Evolutionary conservation across 805 yeast species (phyloP).

Genomic region (Middelhovenomyces tepae): DNA sequence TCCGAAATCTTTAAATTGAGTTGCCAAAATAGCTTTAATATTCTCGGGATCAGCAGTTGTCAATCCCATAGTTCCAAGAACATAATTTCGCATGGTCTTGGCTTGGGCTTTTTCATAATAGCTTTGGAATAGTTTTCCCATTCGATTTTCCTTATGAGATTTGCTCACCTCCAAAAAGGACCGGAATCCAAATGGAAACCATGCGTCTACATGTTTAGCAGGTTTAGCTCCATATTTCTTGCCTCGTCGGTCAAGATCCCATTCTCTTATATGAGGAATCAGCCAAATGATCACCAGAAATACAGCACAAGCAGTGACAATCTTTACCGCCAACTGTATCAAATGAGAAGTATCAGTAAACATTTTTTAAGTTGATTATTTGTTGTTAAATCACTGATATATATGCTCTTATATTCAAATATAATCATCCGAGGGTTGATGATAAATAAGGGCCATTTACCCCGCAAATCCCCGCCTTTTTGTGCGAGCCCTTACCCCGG

Average conservation of each 20-base stretch:
- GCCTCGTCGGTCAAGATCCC: conserved; percentile 3
- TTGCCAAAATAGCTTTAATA: conserved; percentile 23
- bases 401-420: too few relatives aligned
- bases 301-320: conserved; percentile 4
- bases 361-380: too few relatives aligned
- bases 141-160: conserved; percentile 4
- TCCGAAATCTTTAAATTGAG: conserved; percentile 25
- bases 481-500: too few relatives aligned
- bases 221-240: conserved; percentile 7
- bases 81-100: background rate
- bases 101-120: background rate
- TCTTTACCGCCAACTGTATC: conserved; percentile 1
- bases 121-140: conserved; percentile 7
- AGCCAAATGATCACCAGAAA: conserved; percentile 5
- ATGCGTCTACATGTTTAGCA: conserved; percentile 2
- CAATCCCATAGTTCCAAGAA: background rate
- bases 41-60: conserved; percentile 23
- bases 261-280: conserved; percentile 4
- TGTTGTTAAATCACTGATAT: too few relatives aligned
- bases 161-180: conserved; percentile 1
- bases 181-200: conserved; percentile 9
- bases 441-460: too few relatives aligned
- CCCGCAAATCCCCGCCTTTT: too few relatives aligned
- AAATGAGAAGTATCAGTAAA: background rate
- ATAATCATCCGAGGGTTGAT: too few relatives aligned